Evolutionary conservation across 225 moss, liverwort and hornwort genomes (phyloP).

Genomic region (Neckera pumila): DNA sequence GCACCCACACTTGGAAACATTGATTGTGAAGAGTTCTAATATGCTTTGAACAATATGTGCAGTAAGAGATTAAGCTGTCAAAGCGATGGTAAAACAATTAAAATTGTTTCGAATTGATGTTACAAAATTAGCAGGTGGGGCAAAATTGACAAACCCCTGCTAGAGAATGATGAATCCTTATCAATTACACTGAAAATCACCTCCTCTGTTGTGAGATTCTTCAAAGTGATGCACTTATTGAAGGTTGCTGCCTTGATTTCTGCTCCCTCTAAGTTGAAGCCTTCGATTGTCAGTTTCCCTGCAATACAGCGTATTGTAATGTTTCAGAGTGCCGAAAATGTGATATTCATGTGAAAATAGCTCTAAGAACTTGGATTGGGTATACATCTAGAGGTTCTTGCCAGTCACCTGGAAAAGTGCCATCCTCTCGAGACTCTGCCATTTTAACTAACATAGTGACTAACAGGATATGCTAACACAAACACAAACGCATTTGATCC

Average conservation of each 20-base stretch:
- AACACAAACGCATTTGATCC: background rate
- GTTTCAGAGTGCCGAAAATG: background rate
- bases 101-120: background rate
- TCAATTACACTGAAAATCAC: background rate
- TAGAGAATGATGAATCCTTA: background rate
- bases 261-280: background rate
- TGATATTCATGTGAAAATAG: background rate
- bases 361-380: background rate
- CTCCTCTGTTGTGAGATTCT: background rate
- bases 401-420: background rate
- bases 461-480: background rate
- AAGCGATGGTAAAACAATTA: background rate
- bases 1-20: background rate
- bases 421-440: background rate
- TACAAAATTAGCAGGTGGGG: background rate
- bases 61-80: background rate
- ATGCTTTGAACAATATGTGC: background rate
- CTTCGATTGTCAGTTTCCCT: conserved; percentile 3
- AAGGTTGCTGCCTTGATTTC: background rate
- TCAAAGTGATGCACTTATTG: background rate
- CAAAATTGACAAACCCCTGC: background rate
- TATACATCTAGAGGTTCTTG: background rate
- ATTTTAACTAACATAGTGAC: background rate
- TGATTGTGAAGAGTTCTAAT: background rate
- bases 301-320: background rate